Base-by-base conservation (phyloP, 1,284 basidiomycete species). In the Rugosomyces carneus region DNA sequence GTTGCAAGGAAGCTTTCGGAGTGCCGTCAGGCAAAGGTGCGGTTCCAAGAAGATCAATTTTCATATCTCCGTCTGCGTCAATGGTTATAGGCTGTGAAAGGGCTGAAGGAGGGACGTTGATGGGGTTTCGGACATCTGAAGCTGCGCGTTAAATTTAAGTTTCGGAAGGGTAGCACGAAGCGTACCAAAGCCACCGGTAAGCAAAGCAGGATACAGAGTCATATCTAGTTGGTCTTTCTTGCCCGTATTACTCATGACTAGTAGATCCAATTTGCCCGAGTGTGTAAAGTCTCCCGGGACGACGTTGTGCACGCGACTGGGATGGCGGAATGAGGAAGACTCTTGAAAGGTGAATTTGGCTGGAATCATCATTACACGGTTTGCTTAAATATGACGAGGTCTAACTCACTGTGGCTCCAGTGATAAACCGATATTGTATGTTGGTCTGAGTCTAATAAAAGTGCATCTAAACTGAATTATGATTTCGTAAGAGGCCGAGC, bases 251-350 rank as follows among this genome's bases (percentile, higher is more conserved):
- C 80, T 78, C 88, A 97, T 93, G 44, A 97, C 78, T 5, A 98
- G 78, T 3, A 97, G 61, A 65, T 98, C 95, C 5, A 97, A 74
- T 57, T 81, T 83, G 8, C 95, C 95, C 51, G 94, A 87, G 60
- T 93, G 89, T 23, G 93, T 89, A 61, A 89, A 94, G 66, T 99
- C 95, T 16, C 89, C 89, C 0, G 94, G 93, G 1, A 98, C 78
- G 35, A 94, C 82, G 60, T 96, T 97, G 52, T 74, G 66, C 19
- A 89, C 70, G 37, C 67, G 71, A 23, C 62, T 57, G 3, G 77
- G 60, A 63, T 86, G 84, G 44, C 64, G 70, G 53, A 87, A 73
- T 3, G 73, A 71, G 21, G 68, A 67, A n/a, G 73, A 70, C 55
- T 78, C 69, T 29, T 68, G 56, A 60, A 84, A 93, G 0, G 57